Percentiles rank a stretch among this genome's conserved stretches.
phyloP scores from a whole-genome alignment of 495 filamentous ascomycete genomes.

The Penicillium manginii region DNA sequence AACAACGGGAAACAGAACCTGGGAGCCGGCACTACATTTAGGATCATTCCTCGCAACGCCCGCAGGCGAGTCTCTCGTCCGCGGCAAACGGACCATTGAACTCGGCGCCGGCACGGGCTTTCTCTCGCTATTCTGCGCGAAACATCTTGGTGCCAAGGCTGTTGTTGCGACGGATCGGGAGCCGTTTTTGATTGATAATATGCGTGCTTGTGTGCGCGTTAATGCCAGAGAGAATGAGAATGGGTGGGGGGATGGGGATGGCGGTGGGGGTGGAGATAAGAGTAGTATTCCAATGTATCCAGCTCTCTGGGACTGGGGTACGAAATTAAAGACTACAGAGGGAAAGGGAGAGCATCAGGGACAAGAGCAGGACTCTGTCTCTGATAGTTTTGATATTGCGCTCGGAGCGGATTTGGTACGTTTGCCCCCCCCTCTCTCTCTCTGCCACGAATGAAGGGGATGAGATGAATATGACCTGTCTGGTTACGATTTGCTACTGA shows the following conservation, averaged over 20 bases:
- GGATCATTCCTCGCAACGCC: constrained; percentile 67
- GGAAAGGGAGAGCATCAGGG: constrained; percentile 3
- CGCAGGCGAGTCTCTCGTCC: constrained; percentile 47
- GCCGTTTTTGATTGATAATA: constrained; percentile 66
- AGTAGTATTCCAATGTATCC: constrained; percentile 36
- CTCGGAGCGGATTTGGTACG: constrained; percentile 55
- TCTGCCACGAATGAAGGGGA: not conserved
- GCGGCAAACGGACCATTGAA: constrained; percentile 72
- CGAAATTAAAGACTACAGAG: not conserved
- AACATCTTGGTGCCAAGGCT: constrained; percentile 63
- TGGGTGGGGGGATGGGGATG: constrained; percentile 41
- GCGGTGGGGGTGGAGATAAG: too few relatives aligned
- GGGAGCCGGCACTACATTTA: constrained; percentile 90
- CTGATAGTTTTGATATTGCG: constrained; percentile 48
- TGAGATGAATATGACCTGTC: not conserved
- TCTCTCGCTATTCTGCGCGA: constrained; percentile 78
- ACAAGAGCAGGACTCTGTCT: not conserved
- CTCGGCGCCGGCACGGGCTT: constrained; percentile 89
- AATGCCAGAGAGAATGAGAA: constrained; percentile 52
- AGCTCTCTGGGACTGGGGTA: constrained; percentile 47
- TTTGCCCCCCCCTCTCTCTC: not conserved
- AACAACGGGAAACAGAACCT: constrained; percentile 87
- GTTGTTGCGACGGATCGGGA: constrained; percentile 84
- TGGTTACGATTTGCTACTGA: not conserved
- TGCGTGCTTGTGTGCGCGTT: constrained; percentile 67